Conservation (phyloP, 2,329 filamentous ascomycete species). For the Diaporthe citriasiana region DNA sequence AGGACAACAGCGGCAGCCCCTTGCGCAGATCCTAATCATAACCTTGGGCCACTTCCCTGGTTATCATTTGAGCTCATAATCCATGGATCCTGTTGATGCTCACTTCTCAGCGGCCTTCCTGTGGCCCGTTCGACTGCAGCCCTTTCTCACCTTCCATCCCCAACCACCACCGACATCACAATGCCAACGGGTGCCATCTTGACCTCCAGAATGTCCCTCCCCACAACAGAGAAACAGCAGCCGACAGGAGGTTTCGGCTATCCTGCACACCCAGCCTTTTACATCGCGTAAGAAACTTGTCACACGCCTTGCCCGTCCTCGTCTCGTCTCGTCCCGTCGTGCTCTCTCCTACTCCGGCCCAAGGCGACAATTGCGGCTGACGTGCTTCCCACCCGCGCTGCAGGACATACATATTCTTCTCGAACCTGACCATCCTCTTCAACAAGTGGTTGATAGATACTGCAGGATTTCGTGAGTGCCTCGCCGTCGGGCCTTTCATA, state of each 20-base stretch:
- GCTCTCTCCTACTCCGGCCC: neutral
- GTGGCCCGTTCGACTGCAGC: neutral
- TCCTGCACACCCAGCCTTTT: constrained; percentile 39
- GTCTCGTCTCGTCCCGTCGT: too few relatives aligned
- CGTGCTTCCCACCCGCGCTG: neutral
- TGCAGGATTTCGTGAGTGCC: constrained; percentile 77
- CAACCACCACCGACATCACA: neutral
- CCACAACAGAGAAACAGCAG: constrained; percentile 38
- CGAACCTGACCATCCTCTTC: constrained; percentile 88
- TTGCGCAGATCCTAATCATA: constrained; percentile 20
- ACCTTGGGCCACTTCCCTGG: neutral
- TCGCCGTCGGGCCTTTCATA: neutral
- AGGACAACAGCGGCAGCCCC: neutral
- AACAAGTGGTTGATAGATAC: constrained; percentile 91
- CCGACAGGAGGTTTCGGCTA: neutral
- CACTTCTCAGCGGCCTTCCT: neutral
- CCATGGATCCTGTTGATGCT: neutral
- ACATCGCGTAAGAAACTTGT: constrained; percentile 31
- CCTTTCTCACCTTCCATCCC: neutral
- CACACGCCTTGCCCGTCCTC: neutral
- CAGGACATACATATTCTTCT: constrained; percentile 85
- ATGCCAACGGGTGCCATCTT: constrained; percentile 36
- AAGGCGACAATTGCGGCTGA: neutral
- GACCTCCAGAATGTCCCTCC: constrained; percentile 36
- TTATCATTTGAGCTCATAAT: neutral